Percentiles rank a stretch among this genome's conserved stretches.
phyloP scores from a whole-genome alignment of 2,329 filamentous ascomycete genomes.

The Phialemoniopsis sp. region DNA sequence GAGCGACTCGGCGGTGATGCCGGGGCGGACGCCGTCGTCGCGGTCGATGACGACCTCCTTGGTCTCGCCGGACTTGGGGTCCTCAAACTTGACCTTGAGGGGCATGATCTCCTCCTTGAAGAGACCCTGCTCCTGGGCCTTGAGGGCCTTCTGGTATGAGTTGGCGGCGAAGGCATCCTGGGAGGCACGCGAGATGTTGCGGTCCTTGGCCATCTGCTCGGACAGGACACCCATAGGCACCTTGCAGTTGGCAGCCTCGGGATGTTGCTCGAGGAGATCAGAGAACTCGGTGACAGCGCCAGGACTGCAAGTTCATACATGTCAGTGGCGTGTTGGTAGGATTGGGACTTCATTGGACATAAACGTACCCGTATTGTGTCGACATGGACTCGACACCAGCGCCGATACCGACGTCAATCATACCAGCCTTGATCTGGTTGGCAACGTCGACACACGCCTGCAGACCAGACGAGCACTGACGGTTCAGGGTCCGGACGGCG shows the following conservation, averaged over 20 bases:
- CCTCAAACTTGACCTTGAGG: constrained; percentile 79
- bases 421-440: constrained; percentile 83
- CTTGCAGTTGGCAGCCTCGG: constrained; percentile 90
- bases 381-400: constrained; percentile 98
- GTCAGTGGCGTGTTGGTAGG: not conserved
- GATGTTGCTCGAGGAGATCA: constrained; percentile 76
- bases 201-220: constrained; percentile 90
- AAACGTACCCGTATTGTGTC: constrained; percentile 75
- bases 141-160: constrained; percentile 85
- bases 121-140: constrained; percentile 82
- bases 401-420: constrained; percentile 93
- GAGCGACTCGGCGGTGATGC: constrained; percentile 85
- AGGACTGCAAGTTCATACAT: constrained; percentile 46
- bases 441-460: constrained; percentile 93
- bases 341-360: no score
- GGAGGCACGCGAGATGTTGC: constrained; percentile 62
- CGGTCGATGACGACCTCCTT: constrained; percentile 77
- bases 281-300: constrained; percentile 89
- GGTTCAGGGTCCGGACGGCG: constrained; percentile 84
- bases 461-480: constrained; percentile 90
- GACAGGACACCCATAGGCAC: constrained; percentile 94
- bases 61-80: constrained; percentile 85
- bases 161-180: constrained; percentile 94
- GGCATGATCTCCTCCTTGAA: constrained; percentile 91
- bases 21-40: constrained; percentile 83